Evolutionary conservation across 2,329 filamentous ascomycete genomes (phyloP).

Genomic region (Ascochyta fabae): DNA sequence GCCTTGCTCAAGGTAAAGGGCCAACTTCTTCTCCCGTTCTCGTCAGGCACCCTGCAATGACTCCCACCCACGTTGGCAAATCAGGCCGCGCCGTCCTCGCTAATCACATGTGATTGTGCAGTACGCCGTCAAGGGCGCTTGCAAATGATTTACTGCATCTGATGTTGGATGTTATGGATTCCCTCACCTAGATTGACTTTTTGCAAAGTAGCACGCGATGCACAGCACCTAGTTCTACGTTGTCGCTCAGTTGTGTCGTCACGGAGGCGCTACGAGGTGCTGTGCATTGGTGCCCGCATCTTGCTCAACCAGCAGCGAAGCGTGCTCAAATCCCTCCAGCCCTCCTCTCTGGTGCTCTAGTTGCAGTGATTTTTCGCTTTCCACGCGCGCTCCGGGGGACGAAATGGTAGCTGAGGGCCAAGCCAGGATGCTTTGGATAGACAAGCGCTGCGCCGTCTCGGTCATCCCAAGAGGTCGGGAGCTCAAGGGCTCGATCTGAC

Average conservation of each 20-base stretch:
- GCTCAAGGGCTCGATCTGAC: conserved; percentile 11
- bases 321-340: no score
- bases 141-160: no score
- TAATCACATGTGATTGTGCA: neutral
- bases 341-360: no score
- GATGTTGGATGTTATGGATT: no score
- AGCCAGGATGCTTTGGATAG: no score
- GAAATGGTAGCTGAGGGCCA: no score
- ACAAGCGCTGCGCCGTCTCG: neutral
- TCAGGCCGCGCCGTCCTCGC: neutral
- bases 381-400: no score
- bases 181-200: no score
- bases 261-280: neutral
- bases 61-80: neutral
- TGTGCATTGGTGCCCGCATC: conserved; percentile 3
- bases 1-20: neutral
- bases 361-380: no score
- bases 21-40: neutral
- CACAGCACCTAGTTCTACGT: no score
- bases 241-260: neutral
- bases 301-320: conserved; percentile 3
- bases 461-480: neutral
- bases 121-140: conserved; percentile 1
- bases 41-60: neutral
- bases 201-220: no score